These are phyloP conservation scores for Skeletonema grethae DNA, from an alignment of 108 stramenopile species.

Conservation along the genomic window DNA sequence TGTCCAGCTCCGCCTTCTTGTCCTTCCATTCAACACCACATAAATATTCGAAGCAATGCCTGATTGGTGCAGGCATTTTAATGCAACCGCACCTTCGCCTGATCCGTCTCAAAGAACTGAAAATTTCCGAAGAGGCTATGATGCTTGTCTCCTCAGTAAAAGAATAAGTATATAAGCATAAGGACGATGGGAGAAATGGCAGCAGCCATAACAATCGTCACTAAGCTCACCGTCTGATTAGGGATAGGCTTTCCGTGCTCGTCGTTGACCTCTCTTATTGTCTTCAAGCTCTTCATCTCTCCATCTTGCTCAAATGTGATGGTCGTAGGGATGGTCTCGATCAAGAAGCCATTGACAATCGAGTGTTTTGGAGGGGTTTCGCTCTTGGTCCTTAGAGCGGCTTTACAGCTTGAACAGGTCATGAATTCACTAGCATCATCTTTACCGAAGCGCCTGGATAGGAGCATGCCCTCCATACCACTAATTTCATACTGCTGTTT, in stretches of 20 bases:
- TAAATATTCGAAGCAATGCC: slow-evolving; percentile 10
- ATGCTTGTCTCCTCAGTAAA: slow-evolving; percentile 19
- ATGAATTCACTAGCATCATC: slow-evolving; percentile 2
- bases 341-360: slow-evolving; percentile 21
- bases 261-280: neutral
- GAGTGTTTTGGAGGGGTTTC: slow-evolving; percentile 9
- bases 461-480: slow-evolving; percentile 16
- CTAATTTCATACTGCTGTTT: slow-evolving; percentile 17
- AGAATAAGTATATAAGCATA: slow-evolving; percentile 14
- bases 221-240: neutral
- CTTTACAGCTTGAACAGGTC: slow-evolving; percentile 12
- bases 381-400: neutral
- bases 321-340: slow-evolving; percentile 1
- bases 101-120: slow-evolving; percentile 24
- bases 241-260: neutral
- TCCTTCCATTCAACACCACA: slow-evolving; percentile 15
- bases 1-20: neutral
- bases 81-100: slow-evolving; percentile 15
- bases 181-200: slow-evolving; percentile 11
- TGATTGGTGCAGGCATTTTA: slow-evolving; percentile 5
- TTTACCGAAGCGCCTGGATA: slow-evolving; percentile 13
- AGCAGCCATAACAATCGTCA: slow-evolving; percentile 13
- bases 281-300: neutral
- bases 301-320: neutral
- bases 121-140: slow-evolving; percentile 18